Evolutionary conservation across 2,329 filamentous ascomycete species (phyloP), one percentile per base, ranked within the genome.

Genomic region (Cryphonectria naterciae): DNA sequence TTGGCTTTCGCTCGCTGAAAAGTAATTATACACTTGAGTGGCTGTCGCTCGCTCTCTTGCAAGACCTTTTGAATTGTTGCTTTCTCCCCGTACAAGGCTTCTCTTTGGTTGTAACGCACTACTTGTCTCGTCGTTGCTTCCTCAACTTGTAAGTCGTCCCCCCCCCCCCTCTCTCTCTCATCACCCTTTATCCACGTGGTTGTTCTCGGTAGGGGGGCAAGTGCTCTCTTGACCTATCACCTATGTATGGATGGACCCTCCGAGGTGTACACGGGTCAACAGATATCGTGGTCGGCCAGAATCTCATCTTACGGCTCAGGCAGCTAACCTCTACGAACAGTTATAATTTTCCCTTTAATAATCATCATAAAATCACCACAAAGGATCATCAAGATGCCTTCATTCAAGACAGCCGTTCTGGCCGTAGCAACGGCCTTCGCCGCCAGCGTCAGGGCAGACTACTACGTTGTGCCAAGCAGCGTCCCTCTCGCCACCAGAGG

Each of bases 391-490:
- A 63, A 39, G 64, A 91, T 91, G 89, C 83, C 83, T 76, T 88
- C 86, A 41, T 78, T 89, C 79, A 86, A 83, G 79, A 80, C 83
- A 73, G 81, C 85, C 72, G 75, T 88, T 74, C 76, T 90, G 80
- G 86, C 89, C 74, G 79, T 86, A 75, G 88, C 87, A 76, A 78
- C 85, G 56, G 82, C 86, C 73, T 80, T 91, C 73, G 79, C 86
- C 74, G 81, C 85, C 41, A 79, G 84, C 71, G 86, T 88, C 74
- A 85, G 87, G 74, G 85, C 85, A 73, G 84, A 89, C 76, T 89
- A 90, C 77, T 74, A 75, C 43, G 90, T 95, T 78, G 85, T 92
- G 67, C 92, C 92, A 4, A 75, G 83, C 22, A 86, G 80, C 43
- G 91, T 95, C 2, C 77, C 85, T 3, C 74, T 88, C 49, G 74